A percentile compares a stretch with the other conserved stretches of the same genome.
Conservation (phyloP, 768 basidiomycete species). For the Leccinum arenicola region DNA sequence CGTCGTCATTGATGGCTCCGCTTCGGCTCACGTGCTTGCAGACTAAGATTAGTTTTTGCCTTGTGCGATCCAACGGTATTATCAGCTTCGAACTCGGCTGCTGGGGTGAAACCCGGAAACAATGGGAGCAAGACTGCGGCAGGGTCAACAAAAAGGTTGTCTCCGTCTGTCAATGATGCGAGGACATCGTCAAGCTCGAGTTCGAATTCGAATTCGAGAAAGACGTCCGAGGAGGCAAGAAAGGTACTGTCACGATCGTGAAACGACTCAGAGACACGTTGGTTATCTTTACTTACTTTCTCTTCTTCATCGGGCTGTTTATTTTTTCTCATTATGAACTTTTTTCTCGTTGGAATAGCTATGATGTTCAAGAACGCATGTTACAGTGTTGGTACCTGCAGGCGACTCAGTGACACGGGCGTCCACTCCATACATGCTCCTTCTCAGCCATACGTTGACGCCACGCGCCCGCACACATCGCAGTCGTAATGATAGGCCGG, state of each 20-base stretch:
- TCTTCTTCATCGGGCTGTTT: background rate
- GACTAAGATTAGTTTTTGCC: too few species aligned
- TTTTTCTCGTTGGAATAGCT: background rate
- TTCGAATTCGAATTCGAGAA: slow-evolving; percentile 37
- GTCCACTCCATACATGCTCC: too few species aligned
- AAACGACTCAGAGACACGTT: background rate
- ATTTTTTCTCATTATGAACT: background rate
- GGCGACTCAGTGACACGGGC: too few species aligned
- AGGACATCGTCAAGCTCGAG: slow-evolving; percentile 37
- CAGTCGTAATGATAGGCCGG: too few species aligned
- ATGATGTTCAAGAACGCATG: background rate
- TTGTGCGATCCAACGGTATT: too few species aligned
- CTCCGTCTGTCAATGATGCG: slow-evolving; percentile 15
- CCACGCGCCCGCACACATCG: too few species aligned
- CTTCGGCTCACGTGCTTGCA: too few species aligned
- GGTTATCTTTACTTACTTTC: background rate
- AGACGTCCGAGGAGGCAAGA: slow-evolving; percentile 48
- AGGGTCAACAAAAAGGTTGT: slow-evolving; percentile 4
- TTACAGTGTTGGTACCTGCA: too few species aligned
- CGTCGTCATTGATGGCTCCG: too few species aligned
- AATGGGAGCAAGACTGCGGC: slow-evolving; percentile 7
- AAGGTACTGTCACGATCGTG: slow-evolving; percentile 17
- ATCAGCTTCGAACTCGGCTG: slow-evolving; percentile 38
- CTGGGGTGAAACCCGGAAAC: slow-evolving; percentile 19
- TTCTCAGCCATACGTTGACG: too few species aligned